phyloP scores from a whole-genome alignment of 306 rosid genomes.

The Ammopiptanthus mongolicus region DNA sequence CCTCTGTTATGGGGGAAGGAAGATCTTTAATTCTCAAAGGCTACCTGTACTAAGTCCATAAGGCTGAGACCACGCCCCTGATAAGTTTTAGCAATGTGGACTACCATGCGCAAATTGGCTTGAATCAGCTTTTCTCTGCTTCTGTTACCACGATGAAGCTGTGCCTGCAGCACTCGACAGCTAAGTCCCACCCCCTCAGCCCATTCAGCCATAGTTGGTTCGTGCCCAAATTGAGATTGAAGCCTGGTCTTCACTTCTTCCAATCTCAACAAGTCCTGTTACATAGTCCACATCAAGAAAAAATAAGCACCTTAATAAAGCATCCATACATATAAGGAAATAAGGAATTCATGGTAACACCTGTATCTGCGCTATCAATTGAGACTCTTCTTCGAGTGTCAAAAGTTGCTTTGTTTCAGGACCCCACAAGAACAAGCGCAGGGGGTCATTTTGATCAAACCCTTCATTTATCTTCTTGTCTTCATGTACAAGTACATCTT shows the following conservation, averaged over 20 bases:
- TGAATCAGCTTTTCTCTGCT: conserved; percentile 72
- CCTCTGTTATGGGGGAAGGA: not conserved
- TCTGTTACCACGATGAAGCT: conserved; percentile 49
- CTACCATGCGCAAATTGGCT: conserved; percentile 87
- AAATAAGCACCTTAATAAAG: conserved; percentile 2
- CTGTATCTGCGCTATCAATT: conserved; percentile 68
- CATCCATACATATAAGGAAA: not conserved
- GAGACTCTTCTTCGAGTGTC: conserved; percentile 70
- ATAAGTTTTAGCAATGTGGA: conserved; percentile 77
- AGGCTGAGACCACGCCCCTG: conserved; percentile 86
- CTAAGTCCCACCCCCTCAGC: conserved; percentile 73
- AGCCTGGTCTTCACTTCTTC: conserved; percentile 60
- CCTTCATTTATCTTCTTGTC: conserved; percentile 55
- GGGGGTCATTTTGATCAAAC: conserved; percentile 54
- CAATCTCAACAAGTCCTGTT: conserved; percentile 66
- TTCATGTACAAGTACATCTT: conserved; percentile 28
- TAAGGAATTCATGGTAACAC: conserved; percentile 31
- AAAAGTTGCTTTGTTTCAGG: conserved; percentile 78
- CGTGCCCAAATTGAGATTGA: conserved; percentile 79
- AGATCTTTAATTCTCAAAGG: conserved; percentile 5
- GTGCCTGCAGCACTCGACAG: conserved; percentile 44
- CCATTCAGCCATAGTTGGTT: conserved; percentile 88
- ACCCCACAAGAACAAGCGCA: conserved; percentile 60
- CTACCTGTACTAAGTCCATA: conserved; percentile 90
- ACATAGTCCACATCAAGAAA: conserved; percentile 28